A percentile compares a stretch with the other conserved stretches of the same genome.
Conservation (phyloP, 202 grass and related monocot species). For the Schoenoplectus tabernaemontani region DNA sequence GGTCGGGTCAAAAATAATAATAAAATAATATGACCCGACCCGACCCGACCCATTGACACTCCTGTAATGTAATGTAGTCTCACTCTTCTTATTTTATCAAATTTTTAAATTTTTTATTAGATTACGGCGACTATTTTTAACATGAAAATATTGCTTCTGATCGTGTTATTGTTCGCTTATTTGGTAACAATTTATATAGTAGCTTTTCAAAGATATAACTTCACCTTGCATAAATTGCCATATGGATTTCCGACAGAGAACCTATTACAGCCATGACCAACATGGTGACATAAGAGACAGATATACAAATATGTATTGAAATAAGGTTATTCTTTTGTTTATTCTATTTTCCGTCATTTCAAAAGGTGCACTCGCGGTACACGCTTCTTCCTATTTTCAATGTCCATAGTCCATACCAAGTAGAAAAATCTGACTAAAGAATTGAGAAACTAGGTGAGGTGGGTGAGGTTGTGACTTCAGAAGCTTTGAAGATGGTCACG, state of each 20-base stretch:
- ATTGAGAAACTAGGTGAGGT: neutral
- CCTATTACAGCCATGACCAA: neutral
- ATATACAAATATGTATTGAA: neutral
- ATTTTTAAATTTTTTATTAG: too few species aligned
- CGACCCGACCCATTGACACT: too few species aligned
- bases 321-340: neutral
- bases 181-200: too few species aligned
- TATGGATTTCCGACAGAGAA: neutral
- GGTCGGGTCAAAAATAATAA: too few species aligned
- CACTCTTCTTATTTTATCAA: too few species aligned
- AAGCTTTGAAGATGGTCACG: neutral
- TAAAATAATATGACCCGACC: too few species aligned
- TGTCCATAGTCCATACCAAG: neutral
- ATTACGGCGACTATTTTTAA: too few species aligned
- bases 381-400: slow-evolving; percentile 16
- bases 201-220: neutral
- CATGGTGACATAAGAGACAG: neutral
- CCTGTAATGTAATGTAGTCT: too few species aligned
- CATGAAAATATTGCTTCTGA: neutral
- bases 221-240: neutral
- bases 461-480: neutral
- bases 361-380: neutral
- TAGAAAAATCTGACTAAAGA: neutral
- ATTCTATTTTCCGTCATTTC: neutral
- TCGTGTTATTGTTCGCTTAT: neutral